Percentiles rank a stretch among this genome's conserved stretches.
These are phyloP conservation scores for Dicorynia guianensis DNA, from an alignment of 306 rosid genomes.

Conservation along the genomic window DNA sequence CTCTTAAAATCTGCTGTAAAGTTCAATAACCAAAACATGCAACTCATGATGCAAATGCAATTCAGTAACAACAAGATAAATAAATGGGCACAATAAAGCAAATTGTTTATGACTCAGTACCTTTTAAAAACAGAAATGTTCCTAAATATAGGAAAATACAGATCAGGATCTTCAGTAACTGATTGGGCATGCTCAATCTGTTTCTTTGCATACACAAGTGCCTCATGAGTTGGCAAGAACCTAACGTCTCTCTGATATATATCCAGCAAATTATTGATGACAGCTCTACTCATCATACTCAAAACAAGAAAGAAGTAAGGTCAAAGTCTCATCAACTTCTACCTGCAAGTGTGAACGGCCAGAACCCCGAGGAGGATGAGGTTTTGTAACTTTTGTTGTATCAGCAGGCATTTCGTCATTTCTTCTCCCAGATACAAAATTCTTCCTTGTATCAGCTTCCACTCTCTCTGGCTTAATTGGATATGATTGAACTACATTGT, in stretches of 20 bases:
- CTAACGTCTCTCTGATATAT: slow-evolving; percentile 54
- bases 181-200: slow-evolving; percentile 70
- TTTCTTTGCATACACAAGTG: slow-evolving; percentile 76
- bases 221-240: slow-evolving; percentile 70
- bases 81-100: slow-evolving; percentile 19
- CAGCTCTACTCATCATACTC: slow-evolving; percentile 36
- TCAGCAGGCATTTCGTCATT: slow-evolving; percentile 37
- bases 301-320: slow-evolving; percentile 20
- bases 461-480: slow-evolving; percentile 45
- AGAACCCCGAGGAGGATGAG: slow-evolving; percentile 45
- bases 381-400: slow-evolving; percentile 36
- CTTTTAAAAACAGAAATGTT: slow-evolving; percentile 82
- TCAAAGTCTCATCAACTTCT: slow-evolving; percentile 40
- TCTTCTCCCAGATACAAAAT: slow-evolving; percentile 42
- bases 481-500: slow-evolving; percentile 44
- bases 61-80: slow-evolving; percentile 34
- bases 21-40: background rate
- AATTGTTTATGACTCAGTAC: slow-evolving; percentile 43
- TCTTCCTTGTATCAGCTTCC: slow-evolving; percentile 39
- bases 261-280: slow-evolving; percentile 42
- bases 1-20: background rate
- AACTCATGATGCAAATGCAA: slow-evolving; percentile 32
- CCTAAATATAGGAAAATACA: slow-evolving; percentile 73
- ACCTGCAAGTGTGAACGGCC: slow-evolving; percentile 68
- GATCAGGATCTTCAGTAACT: slow-evolving; percentile 70